Base-by-base conservation (phyloP, 2,329 filamentous ascomycete genomes). In the Colletotrichum scovillei region DNA sequence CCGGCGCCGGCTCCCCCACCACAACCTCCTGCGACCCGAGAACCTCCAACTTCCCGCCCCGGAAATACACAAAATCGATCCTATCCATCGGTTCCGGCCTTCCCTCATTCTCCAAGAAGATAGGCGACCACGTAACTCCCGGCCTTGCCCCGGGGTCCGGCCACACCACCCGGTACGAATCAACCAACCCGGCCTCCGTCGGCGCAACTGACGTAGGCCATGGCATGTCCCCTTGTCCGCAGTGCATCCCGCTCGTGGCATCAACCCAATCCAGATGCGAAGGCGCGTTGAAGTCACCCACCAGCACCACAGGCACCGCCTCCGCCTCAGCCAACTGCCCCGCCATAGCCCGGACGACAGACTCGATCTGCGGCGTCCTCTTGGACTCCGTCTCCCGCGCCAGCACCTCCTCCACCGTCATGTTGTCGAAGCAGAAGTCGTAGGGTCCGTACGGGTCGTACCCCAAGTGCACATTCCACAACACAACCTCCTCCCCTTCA, bases 11-110 rank as follows among this genome's bases (percentile, higher is more conserved):
- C 1, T 78, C 75, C 2, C 84, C 84, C 0, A 81, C 79, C 0
- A 85, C 76, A 0, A 81, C 26, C 0, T 75, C 76, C 7, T 78
- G 73, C 0, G 83, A 83, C n/a, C 76, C 76, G 0, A 80, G 38
- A 0, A 82, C 79, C 38, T 77, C 77, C 4, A 85, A 72, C 19
- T 32, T 28, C 1, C 67, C 62, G 0, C 83, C 83, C 70, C 82
- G 82, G 76, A 84, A 79, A 46, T 84, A 84, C 26, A 86, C 79
- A 67, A 85, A 85, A 75, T 86, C 84, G 46, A 86, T 85, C 16
- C 84, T 75, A 67, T 86, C 84, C 59, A 81, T 76, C 0, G 84
- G 84, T 78, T 86, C 84, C 0, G 77, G 60, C 1, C 78, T 73
- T 0, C 78, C 74, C 16, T 75, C 56, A 73, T 85, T 84, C 24